These are phyloP conservation scores for Erysimum cheiri DNA, from an alignment of 441 rosid genomes.

Conservation along the genomic window DNA sequence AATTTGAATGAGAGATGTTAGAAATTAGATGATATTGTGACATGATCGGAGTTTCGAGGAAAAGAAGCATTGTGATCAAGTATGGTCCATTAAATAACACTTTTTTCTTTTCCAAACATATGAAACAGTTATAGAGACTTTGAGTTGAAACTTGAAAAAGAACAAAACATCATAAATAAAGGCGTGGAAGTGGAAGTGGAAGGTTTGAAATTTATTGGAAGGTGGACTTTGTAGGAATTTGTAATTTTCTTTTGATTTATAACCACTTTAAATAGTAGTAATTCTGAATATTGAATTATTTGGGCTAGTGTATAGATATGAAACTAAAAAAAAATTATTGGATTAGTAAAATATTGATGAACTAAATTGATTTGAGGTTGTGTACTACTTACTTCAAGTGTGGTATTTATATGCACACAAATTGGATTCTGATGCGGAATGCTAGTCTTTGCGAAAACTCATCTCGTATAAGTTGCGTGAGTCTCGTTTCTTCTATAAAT, in stretches of 20 bases:
- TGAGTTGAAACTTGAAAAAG: constrained; percentile 28
- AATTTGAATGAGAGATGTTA: constrained; percentile 3
- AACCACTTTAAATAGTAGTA: neutral
- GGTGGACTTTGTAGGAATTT: constrained; percentile 9
- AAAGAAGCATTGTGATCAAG: constrained; percentile 17
- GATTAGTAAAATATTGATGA: neutral
- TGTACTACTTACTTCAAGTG: neutral
- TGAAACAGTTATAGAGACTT: neutral
- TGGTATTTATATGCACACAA: neutral
- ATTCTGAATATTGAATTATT: too few species aligned
- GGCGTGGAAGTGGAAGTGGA: constrained; percentile 25
- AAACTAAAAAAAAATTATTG: neutral
- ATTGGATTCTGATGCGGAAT: neutral
- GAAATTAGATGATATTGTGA: constrained; percentile 10
- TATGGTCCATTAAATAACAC: neutral
- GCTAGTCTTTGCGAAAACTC: neutral
- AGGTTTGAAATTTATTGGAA: constrained; percentile 2
- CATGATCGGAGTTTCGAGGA: constrained; percentile 31
- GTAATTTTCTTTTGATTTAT: neutral
- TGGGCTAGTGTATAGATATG: too few species aligned
- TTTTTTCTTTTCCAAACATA: constrained; percentile 22
- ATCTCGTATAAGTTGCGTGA: neutral
- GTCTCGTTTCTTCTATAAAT: neutral
- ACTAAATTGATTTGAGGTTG: neutral
- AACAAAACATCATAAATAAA: constrained; percentile 6